Evolutionary conservation across 2,329 filamentous ascomycete genomes (phyloP).

Genomic region (Cercospora citrullina): DNA sequence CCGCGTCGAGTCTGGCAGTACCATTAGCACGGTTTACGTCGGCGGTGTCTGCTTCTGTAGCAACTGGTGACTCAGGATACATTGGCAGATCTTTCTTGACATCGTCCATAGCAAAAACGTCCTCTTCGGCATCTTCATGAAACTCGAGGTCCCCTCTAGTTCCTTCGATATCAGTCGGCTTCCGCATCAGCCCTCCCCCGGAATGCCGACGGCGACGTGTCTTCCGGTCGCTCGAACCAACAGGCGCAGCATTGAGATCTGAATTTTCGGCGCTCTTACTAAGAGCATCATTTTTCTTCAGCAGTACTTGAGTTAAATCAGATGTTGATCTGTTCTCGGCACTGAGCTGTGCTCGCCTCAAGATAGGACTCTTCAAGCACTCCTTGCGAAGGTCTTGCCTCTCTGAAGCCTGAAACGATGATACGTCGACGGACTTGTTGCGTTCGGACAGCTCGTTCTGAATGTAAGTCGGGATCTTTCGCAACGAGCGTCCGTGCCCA

Average conservation of each 20-base stretch:
- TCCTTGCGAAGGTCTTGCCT: slow-evolving; percentile 4
- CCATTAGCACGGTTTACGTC: not conserved
- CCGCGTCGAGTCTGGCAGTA: not conserved
- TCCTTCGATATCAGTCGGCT: slow-evolving; percentile 63
- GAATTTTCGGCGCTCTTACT: slow-evolving; percentile 37
- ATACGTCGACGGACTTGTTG: slow-evolving; percentile 28
- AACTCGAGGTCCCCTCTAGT: slow-evolving; percentile 80
- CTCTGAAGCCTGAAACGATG: slow-evolving; percentile 16
- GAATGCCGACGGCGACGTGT: slow-evolving; percentile 70
- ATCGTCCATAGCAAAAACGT: slow-evolving; percentile 69
- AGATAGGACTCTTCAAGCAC: slow-evolving; percentile 45
- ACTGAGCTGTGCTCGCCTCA: slow-evolving; percentile 35
- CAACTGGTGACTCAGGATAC: not conserved
- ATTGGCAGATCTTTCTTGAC: slow-evolving; percentile 30
- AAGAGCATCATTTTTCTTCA: slow-evolving; percentile 24
- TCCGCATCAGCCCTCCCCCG: slow-evolving; percentile 77
- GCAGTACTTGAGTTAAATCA: slow-evolving; percentile 29
- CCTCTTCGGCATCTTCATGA: slow-evolving; percentile 72
- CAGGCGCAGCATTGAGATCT: slow-evolving; percentile 20
- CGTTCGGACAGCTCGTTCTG: slow-evolving; percentile 36
- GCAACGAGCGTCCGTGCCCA: slow-evolving; percentile 62
- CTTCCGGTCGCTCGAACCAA: slow-evolving; percentile 7
- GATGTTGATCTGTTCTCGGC: slow-evolving; percentile 27
- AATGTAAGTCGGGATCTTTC: slow-evolving; percentile 33
- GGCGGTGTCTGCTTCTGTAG: not conserved